Base-by-base conservation (phyloP, 495 filamentous ascomycete species). In the Corynascus novoguineensis region DNA sequence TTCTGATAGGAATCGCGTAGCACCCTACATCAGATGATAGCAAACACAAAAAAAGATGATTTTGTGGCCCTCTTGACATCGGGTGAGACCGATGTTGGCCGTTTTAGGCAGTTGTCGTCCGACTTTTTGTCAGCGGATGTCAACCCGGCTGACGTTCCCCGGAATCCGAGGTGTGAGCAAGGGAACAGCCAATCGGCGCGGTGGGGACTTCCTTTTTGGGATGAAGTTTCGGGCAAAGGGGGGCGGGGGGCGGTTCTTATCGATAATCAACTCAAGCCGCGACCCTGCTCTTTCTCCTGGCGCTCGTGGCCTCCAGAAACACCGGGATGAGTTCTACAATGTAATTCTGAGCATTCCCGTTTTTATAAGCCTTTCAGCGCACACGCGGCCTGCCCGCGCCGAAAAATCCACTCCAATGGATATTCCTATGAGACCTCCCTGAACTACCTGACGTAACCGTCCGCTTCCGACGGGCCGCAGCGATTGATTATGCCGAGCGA, bases 301-400 rank as follows among this genome's bases (percentile, higher is more conserved):
- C 29, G 29, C 50, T 60, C 57, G 41, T 27, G 50, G 50, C 35
- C 40, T 41, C 14, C 21, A 17, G 21, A 41, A 48, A 40, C 42
- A 37, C 51, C 68, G 65, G 68, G 67, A 69, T 69, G 67, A 68
- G 63, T 67, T 69, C 56, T 71, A 69, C 68, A 62, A 68, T 67
- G 68, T 71, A 71, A 69, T 60, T 71, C 67, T 71, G 66, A 71
- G 68, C 63, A 69, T 69, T 50, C 62, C 59, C 42, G 49, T 22
- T 49, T 55, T 62, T 64, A 60, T 63, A 68, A 64, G 50, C 48
- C 14, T 58, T n/a, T 56, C 45, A 40, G 35, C 53, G 58, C 45
- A 50, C 40, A n/a, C n/a, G 52, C 60, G 56, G 64, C 48, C 27
- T 11, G 49, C 40, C 49, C 29, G 40, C 35, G 50, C 46, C 51